Percentiles rank a stretch among this genome's conserved stretches.
Evolutionary conservation across 768 basidiomycete genomes (phyloP).

Genomic region (Pleurotus tuber-regium): DNA sequence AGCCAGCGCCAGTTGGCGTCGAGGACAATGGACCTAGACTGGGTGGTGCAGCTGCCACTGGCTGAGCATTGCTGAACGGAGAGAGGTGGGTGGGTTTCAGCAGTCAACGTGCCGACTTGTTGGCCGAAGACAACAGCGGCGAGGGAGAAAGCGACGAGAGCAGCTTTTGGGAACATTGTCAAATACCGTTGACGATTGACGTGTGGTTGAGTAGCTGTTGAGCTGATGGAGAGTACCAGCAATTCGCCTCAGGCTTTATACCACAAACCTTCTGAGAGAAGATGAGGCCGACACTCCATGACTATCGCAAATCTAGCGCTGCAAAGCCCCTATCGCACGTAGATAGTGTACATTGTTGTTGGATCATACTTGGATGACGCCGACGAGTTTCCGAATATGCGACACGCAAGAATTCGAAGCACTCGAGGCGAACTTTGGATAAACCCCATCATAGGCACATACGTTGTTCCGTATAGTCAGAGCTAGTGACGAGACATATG

Average conservation of each 20-base stretch:
- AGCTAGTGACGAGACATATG: not conserved
- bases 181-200: not conserved
- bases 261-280: too few relatives aligned
- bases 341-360: too few relatives aligned
- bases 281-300: too few relatives aligned
- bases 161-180: constrained; percentile 36
- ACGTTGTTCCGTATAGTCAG: not conserved
- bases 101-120: constrained; percentile 48
- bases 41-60: constrained; percentile 32
- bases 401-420: constrained; percentile 9
- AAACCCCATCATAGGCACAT: constrained; percentile 4
- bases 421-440: constrained; percentile 1
- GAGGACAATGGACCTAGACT: constrained; percentile 37
- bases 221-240: not conserved
- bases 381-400: constrained; percentile 3
- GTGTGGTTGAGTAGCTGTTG: not conserved
- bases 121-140: constrained; percentile 46
- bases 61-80: constrained; percentile 45
- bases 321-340: too few relatives aligned
- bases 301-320: too few relatives aligned
- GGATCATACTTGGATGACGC: not conserved
- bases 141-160: constrained; percentile 38
- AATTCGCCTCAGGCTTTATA: not conserved
- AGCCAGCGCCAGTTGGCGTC: constrained; percentile 61
- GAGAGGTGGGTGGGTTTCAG: constrained; percentile 49